phyloP scores from a whole-genome alignment of 2,329 filamentous ascomycete genomes.

The Cyphellophora attinorum region DNA sequence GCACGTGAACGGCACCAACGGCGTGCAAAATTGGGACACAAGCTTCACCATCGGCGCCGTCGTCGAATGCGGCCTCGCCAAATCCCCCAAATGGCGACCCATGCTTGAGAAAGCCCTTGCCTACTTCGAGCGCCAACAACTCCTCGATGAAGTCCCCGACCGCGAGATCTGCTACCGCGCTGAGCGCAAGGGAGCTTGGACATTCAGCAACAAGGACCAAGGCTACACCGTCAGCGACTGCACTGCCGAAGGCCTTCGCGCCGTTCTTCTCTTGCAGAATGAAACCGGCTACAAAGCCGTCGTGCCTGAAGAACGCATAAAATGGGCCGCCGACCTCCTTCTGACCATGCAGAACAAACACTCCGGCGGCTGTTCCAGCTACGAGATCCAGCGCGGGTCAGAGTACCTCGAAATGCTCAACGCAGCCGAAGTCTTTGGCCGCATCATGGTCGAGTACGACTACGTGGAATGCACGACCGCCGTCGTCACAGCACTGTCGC shows the following conservation, averaged over 20 bases:
- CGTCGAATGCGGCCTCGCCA: constrained; percentile 67
- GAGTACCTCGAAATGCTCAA: constrained; percentile 77
- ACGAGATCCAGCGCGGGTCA: constrained; percentile 73
- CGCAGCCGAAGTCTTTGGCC: constrained; percentile 89
- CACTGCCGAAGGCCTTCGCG: constrained; percentile 81
- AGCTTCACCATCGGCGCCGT: constrained; percentile 78
- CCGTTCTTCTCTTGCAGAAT: constrained; percentile 74
- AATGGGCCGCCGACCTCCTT: constrained; percentile 82
- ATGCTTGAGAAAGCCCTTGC: constrained; percentile 76
- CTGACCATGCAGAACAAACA: constrained; percentile 77
- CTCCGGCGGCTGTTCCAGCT: constrained; percentile 79
- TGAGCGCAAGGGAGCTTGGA: constrained; percentile 86
- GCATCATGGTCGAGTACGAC: constrained; percentile 98
- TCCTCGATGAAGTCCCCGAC: constrained; percentile 70
- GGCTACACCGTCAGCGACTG: constrained; percentile 96
- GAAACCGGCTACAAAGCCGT: constrained; percentile 64
- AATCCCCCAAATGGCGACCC: constrained; percentile 64
- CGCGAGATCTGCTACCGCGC: constrained; percentile 80
- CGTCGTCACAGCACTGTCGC: constrained; percentile 73
- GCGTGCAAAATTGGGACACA: constrained; percentile 97
- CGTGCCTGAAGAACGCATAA: constrained; percentile 67
- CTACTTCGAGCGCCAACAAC: constrained; percentile 86
- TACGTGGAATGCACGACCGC: constrained; percentile 97
- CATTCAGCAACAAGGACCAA: constrained; percentile 84
- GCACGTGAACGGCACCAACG: constrained; percentile 92